These are phyloP conservation scores for Phytophthora rubi DNA, from an alignment of 352 stramenopile species.

Conservation along the genomic window DNA sequence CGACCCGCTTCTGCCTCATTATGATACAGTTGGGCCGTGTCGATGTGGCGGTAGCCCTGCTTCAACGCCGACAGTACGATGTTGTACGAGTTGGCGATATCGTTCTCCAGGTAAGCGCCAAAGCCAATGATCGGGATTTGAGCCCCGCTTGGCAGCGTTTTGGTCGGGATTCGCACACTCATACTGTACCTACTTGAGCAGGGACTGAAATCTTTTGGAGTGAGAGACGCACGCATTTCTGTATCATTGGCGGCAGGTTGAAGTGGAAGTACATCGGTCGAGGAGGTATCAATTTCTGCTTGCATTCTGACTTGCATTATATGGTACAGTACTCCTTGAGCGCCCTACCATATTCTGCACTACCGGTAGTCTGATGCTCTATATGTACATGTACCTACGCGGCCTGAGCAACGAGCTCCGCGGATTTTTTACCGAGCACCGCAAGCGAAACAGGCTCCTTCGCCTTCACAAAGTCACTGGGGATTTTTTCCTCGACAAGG, in stretches of 20 bases:
- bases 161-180: slow-evolving; percentile 31
- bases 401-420: slow-evolving; percentile 20
- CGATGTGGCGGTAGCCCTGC: slow-evolving; percentile 90
- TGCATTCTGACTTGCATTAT: background rate
- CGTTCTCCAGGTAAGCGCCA: slow-evolving; percentile 59
- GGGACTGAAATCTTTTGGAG: slow-evolving; percentile 13
- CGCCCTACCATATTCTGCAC: background rate
- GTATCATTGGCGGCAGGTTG: background rate
- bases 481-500: slow-evolving; percentile 47
- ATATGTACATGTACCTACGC: background rate
- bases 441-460: slow-evolving; percentile 22
- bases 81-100: slow-evolving; percentile 61
- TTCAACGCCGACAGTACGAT: slow-evolving; percentile 61
- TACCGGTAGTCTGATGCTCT: background rate
- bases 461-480: slow-evolving; percentile 27
- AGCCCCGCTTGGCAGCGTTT: slow-evolving; percentile 49
- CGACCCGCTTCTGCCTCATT: slow-evolving; percentile 87
- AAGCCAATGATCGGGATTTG: slow-evolving; percentile 62
- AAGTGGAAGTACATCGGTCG: background rate
- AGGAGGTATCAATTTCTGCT: too few species aligned
- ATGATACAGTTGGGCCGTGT: slow-evolving; percentile 87
- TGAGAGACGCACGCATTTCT: slow-evolving; percentile 6
- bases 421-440: slow-evolving; percentile 19
- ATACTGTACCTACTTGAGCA: slow-evolving; percentile 4
- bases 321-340: too few species aligned